Evolutionary conservation across 2,329 filamentous ascomycete genomes (phyloP).

Genomic region (Neofusicoccum kwambonambiense): DNA sequence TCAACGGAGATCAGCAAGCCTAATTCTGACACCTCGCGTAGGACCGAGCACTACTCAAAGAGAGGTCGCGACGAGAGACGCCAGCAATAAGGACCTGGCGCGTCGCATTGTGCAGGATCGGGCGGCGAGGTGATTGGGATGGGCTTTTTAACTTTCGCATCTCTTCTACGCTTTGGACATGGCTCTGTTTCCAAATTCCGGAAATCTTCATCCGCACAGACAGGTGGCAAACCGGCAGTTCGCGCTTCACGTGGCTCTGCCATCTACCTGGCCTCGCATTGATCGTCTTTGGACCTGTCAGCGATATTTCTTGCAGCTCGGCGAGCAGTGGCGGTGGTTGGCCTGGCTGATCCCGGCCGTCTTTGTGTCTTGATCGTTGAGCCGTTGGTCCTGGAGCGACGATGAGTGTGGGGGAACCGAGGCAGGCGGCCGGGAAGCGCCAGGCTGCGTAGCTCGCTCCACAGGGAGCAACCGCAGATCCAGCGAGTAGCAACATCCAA

Average conservation of each 20-base stretch:
- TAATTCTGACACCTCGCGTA: not conserved
- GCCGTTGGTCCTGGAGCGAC: not conserved
- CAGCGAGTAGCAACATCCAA: not conserved
- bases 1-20: not conserved
- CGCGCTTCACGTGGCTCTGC: not conserved
- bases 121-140: not conserved
- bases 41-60: not conserved
- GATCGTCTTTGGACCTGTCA: not conserved
- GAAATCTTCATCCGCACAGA: not conserved
- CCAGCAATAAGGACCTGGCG: not conserved
- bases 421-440: constrained; percentile 1
- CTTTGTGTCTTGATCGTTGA: not conserved
- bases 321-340: not conserved
- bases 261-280: not conserved
- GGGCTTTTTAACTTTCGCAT: not conserved
- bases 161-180: not conserved
- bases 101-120: not conserved
- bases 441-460: not conserved
- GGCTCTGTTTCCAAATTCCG: not conserved
- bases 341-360: not conserved
- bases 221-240: not conserved
- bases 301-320: not conserved
- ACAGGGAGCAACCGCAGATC: not conserved
- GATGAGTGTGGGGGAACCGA: constrained; percentile 10
- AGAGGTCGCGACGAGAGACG: not conserved